These are phyloP conservation scores for Rutidosis leptorrhynchoides DNA, from an alignment of 129 eudicot species.

Conservation along the genomic window DNA sequence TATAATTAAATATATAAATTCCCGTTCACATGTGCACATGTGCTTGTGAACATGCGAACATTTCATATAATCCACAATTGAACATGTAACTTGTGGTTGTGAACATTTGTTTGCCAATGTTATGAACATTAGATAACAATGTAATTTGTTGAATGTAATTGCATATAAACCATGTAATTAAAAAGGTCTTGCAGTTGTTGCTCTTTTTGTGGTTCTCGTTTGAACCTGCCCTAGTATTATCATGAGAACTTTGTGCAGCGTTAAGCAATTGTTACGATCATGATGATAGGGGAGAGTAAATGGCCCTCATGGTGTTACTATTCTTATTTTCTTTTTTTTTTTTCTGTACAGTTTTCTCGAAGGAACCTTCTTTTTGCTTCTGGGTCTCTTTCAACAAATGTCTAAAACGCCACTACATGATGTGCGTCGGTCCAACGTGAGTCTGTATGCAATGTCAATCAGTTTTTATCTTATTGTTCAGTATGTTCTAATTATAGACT, in stretches of 20 bases:
- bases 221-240: too few relatives aligned
- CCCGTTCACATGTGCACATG: too few relatives aligned
- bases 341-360: slow-evolving; percentile 68
- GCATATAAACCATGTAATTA: too few relatives aligned
- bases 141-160: too few relatives aligned
- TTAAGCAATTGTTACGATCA: background rate
- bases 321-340: background rate
- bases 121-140: too few relatives aligned
- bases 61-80: too few relatives aligned
- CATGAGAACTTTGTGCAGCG: background rate
- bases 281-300: background rate
- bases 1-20: too few relatives aligned
- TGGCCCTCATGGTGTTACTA: background rate
- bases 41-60: too few relatives aligned
- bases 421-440: background rate
- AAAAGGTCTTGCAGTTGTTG: too few relatives aligned
- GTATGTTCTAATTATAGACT: background rate
- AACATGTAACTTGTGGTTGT: too few relatives aligned
- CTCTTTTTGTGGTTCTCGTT: too few relatives aligned
- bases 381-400: slow-evolving; percentile 69
- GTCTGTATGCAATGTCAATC: background rate
- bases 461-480: slow-evolving; percentile 17
- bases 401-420: slow-evolving; percentile 11
- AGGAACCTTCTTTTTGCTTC: slow-evolving; percentile 93
- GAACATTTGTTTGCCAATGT: too few relatives aligned